Base-by-base conservation (phyloP, 2,329 filamentous ascomycete genomes). In the Pseudogymnoascus sp. region DNA sequence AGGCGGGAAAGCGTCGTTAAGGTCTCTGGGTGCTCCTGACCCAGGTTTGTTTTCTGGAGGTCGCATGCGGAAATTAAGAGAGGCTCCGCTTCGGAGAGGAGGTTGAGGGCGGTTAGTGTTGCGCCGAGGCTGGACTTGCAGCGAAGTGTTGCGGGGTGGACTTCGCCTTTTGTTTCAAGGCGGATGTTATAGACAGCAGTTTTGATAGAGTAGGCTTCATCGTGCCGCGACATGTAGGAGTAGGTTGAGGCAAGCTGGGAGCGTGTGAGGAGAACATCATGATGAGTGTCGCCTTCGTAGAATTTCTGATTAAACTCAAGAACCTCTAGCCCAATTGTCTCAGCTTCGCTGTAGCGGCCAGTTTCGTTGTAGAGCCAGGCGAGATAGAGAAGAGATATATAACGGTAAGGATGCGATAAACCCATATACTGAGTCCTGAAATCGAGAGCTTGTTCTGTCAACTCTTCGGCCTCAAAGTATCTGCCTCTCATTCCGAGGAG, bases 271-370 rank as follows among this genome's bases (percentile, higher is more conserved):
- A 47, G 41, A 9, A 47, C 41, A 3, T 47, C 41, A 14, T 47
- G 41, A 22, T 58, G 53, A 6, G 53, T 58, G 53, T 37, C 35
- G 11, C 35, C 35, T 15, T 58, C 53, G 11, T 58, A 58, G 12
- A 58, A 37, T 37, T 58, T 58, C 53, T 37, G 30, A 3, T 58
- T 37, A 4, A 58, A 58, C 20, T 58, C 53, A 6, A 58, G 53
- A 6, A 58, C 53, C 35, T 58, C 35, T 14, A 58, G 53, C 15
- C 20, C 30, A 7, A 58, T 58, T 14, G n/a, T 37, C 14, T 58
- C 53, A n/a, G 53, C 53, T 37, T 58, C 53, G 20, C 7, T n/a
- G n/a, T 58, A 58, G 4, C 53, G 53, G 12, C 53, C 53, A 7
- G 30, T 35, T 37, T 58, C 30, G 14, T 58, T 35, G n/a, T 58